phyloP scores from a whole-genome alignment of 2,329 filamentous ascomycete genomes.

The Hypocrella siamensis region DNA sequence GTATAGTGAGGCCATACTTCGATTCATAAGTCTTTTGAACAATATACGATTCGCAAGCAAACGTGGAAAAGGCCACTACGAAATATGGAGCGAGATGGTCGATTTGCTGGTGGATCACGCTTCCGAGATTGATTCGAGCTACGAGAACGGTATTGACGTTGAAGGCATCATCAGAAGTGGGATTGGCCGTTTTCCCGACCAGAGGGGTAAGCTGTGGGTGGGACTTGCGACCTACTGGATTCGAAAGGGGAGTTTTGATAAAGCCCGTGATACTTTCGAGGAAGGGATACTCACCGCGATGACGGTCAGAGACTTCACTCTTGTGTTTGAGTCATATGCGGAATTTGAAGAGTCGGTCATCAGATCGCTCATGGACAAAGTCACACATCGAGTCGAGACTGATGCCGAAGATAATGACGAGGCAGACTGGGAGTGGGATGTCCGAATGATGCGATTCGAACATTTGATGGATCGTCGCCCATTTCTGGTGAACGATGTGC shows the following conservation, averaged over 20 bases:
- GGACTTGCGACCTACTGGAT: conserved; percentile 96
- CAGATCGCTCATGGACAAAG: conserved; percentile 78
- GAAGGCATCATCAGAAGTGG: conserved; percentile 88
- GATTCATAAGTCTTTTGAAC: conserved; percentile 85
- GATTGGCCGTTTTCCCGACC: conserved; percentile 79
- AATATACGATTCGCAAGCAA: conserved; percentile 84
- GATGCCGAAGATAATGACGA: conserved; percentile 65
- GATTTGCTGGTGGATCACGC: conserved; percentile 87
- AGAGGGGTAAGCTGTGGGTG: conserved; percentile 88
- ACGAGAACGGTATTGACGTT: conserved; percentile 74
- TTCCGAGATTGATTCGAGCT: conserved; percentile 64
- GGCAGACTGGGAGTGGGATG: conserved; percentile 86
- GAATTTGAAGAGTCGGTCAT: conserved; percentile 97
- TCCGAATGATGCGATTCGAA: conserved; percentile 95
- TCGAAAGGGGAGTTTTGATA: conserved; percentile 80
- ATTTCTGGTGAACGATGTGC: conserved; percentile 90
- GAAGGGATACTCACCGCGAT: conserved; percentile 95
- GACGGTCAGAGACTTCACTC: conserved; percentile 93
- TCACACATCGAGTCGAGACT: conserved; percentile 43
- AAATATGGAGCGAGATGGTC: conserved; percentile 96
- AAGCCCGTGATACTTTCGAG: conserved; percentile 83
- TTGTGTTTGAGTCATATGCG: conserved; percentile 90
- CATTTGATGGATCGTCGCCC: conserved; percentile 94
- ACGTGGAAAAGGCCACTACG: conserved; percentile 85
- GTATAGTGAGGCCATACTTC: conserved; percentile 81